phyloP scores from a whole-genome alignment of 148 eudicot species.

The Silene conica region DNA sequence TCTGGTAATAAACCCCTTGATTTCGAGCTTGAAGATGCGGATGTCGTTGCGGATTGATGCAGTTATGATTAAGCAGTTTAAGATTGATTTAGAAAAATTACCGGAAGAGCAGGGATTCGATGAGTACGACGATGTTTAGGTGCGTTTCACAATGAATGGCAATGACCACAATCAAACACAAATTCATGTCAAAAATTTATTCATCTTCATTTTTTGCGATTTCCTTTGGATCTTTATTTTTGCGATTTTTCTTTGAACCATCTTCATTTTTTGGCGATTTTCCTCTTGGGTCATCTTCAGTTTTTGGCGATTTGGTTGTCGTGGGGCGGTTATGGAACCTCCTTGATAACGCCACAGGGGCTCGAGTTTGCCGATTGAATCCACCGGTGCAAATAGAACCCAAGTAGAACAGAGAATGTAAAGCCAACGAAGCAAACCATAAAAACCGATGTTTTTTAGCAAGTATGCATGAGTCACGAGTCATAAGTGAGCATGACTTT shows the following conservation, averaged over 20 bases:
- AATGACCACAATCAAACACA: not conserved
- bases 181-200: not conserved
- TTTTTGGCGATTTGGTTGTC: not conserved
- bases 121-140: conserved; percentile 39
- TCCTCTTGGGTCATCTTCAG: not conserved
- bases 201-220: conserved; percentile 21
- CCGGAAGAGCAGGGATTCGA: conserved; percentile 61
- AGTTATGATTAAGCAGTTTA: conserved; percentile 50
- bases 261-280: conserved; percentile 14
- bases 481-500: no score
- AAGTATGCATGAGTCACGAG: no score
- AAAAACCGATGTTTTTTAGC: no score
- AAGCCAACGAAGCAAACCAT: not conserved
- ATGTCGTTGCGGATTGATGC: conserved; percentile 16
- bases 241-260: conserved; percentile 4
- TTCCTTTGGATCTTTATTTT: no score
- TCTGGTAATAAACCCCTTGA: conserved; percentile 29
- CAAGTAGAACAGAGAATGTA: conserved; percentile 1
- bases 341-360: conserved; percentile 18
- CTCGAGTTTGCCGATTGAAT: conserved; percentile 36
- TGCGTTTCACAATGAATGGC: not conserved
- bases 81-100: conserved; percentile 51
- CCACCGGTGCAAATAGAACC: conserved; percentile 48
- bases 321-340: conserved; percentile 30
- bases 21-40: conserved; percentile 39